phyloP scores from a whole-genome alignment of 192 early-diverging fungal genomes.

The Podila epicladia region DNA sequence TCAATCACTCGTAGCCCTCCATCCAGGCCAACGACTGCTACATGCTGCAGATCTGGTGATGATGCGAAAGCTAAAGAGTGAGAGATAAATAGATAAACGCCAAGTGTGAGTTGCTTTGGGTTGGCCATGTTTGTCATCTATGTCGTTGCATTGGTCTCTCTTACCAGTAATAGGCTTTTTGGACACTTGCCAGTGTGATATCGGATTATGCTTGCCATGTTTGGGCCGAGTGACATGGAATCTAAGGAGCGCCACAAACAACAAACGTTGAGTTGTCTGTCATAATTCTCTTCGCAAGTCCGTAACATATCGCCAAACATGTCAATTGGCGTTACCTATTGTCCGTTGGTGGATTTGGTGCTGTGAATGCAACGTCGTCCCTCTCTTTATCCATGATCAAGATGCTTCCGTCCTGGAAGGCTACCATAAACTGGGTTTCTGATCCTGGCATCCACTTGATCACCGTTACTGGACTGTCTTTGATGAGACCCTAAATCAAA shows the following conservation, averaged over 20 bases:
- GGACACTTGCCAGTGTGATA: conserved; percentile 80
- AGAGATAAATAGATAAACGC: neutral
- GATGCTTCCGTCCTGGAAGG: conserved; percentile 85
- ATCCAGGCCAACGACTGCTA: conserved; percentile 85
- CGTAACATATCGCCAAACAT: neutral
- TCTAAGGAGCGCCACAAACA: conserved; percentile 26
- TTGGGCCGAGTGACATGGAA: conserved; percentile 71
- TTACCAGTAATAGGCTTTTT: conserved; percentile 79
- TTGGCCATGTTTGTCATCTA: neutral
- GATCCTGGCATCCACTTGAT: conserved; percentile 93
- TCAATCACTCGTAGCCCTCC: conserved; percentile 84
- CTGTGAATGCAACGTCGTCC: conserved; percentile 75
- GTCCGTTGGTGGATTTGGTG: conserved; percentile 20
- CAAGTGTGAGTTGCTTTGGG: neutral
- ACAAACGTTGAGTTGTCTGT: neutral
- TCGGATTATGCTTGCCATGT: conserved; percentile 80
- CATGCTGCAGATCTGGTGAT: conserved; percentile 83
- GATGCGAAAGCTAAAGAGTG: conserved; percentile 73
- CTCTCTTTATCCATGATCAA: conserved; percentile 88
- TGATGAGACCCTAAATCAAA: conserved; percentile 65
- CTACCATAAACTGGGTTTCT: conserved; percentile 84
- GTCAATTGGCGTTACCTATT: conserved; percentile 27
- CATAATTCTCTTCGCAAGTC: too few species aligned
- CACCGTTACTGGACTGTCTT: conserved; percentile 73
- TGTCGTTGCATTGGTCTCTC: neutral